Percentiles rank a stretch among this genome's conserved stretches.
Conservation (phyloP, 164 flowering plant genomes). For the Echeveria elegans region DNA sequence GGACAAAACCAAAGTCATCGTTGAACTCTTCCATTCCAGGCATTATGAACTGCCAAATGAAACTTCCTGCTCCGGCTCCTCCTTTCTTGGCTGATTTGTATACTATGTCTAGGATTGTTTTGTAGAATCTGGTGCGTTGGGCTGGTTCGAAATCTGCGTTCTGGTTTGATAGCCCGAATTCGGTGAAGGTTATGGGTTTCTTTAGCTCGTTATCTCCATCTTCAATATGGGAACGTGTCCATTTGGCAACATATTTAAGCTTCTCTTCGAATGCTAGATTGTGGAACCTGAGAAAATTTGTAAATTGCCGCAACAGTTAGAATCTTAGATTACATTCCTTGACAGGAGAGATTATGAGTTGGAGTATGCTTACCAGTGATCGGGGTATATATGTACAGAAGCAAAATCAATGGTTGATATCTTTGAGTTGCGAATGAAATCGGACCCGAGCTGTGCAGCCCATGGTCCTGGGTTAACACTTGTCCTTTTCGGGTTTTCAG, state of each 20-base stretch:
- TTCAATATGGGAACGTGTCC: constrained; percentile 73
- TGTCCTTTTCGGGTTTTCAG: constrained; percentile 45
- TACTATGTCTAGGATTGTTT: constrained; percentile 39
- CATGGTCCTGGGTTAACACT: constrained; percentile 66
- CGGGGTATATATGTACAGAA: constrained; percentile 84
- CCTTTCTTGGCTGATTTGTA: constrained; percentile 60
- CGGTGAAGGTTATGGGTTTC: constrained; percentile 76
- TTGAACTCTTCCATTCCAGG: constrained; percentile 76
- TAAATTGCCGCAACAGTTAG: neutral
- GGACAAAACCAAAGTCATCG: constrained; percentile 79
- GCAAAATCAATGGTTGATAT: constrained; percentile 65
- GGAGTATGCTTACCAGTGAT: constrained; percentile 55
- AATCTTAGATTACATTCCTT: neutral
- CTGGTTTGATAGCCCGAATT: constrained; percentile 58
- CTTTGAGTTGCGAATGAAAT: constrained; percentile 65
- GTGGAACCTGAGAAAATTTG: constrained; percentile 31
- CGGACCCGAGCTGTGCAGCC: constrained; percentile 67
- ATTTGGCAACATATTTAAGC: constrained; percentile 46
- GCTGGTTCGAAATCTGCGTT: constrained; percentile 46
- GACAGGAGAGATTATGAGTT: neutral
- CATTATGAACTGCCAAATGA: constrained; percentile 76
- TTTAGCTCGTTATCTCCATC: constrained; percentile 68
- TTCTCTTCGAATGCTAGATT: constrained; percentile 38
- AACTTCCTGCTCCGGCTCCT: constrained; percentile 69
- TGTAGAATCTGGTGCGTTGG: constrained; percentile 51